phyloP scores from a whole-genome alignment of 148 eudicot species.

The Euryodendron excelsum region DNA sequence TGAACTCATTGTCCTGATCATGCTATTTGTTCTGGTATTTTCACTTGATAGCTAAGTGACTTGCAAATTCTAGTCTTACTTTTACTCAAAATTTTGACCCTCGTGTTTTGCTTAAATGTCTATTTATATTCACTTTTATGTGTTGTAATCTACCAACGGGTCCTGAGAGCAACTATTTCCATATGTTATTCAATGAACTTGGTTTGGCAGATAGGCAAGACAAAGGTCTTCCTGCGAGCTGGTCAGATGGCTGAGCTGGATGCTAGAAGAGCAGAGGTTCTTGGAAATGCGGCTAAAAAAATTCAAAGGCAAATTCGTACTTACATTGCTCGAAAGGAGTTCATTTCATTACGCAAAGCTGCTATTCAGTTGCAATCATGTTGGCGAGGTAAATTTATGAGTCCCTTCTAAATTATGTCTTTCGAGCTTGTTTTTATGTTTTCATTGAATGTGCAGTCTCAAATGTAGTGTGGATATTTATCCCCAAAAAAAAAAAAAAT shows the following conservation, averaged over 20 bases:
- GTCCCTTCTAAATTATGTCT: conserved; percentile 1
- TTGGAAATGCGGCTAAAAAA: conserved; percentile 83
- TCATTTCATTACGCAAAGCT: conserved; percentile 63
- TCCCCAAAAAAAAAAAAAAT: too few species aligned
- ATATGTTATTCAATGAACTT: conserved; percentile 12
- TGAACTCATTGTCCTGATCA: not conserved
- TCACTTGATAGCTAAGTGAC: not conserved
- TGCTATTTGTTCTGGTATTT: not conserved
- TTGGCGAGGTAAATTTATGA: conserved; percentile 69
- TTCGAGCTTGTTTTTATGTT: not conserved
- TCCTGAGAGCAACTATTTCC: not conserved
- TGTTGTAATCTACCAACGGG: not conserved
- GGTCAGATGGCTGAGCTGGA: conserved; percentile 99
- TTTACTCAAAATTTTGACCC: too few species aligned
- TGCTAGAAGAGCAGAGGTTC: conserved; percentile 88
- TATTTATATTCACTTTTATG: not conserved
- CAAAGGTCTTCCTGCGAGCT: conserved; percentile 95
- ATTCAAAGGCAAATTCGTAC: conserved; percentile 91
- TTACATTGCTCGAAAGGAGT: conserved; percentile 85
- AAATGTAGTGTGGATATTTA: not conserved
- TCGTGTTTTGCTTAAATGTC: not conserved
- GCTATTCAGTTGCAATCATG: conserved; percentile 85
- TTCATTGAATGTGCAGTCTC: not conserved
- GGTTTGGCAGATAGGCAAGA: conserved; percentile 82
- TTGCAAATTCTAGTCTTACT: conserved; percentile 13